phyloP scores from a whole-genome alignment of 2,329 filamentous ascomycete species.

The Cercospora sp. region DNA sequence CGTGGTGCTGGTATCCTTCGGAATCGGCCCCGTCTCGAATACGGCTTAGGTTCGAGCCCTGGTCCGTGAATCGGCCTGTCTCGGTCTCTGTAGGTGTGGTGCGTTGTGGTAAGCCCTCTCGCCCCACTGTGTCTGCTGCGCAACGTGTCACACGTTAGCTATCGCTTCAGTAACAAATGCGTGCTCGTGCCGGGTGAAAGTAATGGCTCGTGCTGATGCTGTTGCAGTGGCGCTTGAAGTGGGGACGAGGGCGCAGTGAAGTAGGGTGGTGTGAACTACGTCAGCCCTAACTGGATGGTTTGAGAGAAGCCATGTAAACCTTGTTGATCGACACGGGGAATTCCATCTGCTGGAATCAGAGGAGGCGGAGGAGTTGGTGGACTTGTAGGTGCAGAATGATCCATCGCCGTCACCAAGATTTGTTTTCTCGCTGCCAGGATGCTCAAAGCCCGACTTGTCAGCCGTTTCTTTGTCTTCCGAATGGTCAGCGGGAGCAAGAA shows the following conservation, averaged over 20 bases:
- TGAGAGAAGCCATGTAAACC: conserved; percentile 1
- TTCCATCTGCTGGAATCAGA: not conserved
- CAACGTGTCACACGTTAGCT: conserved; percentile 5
- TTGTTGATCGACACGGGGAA: not conserved
- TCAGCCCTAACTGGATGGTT: not conserved
- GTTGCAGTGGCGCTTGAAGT: conserved; percentile 7
- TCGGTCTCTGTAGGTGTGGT: not conserved
- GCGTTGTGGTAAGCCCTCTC: not conserved
- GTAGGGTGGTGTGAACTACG: conserved; percentile 6
- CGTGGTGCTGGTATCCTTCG: not conserved
- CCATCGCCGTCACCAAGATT: not conserved
- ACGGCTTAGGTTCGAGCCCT: not conserved
- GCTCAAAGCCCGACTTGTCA: not conserved
- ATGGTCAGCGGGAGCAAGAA: not conserved
- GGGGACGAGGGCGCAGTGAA: conserved; percentile 4
- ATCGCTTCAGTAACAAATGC: not conserved
- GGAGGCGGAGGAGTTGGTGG: not conserved
- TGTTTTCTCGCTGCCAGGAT: not conserved
- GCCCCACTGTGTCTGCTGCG: conserved; percentile 1
- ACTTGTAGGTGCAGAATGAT: not conserved
- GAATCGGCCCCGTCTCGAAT: not conserved
- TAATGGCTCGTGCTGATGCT: conserved; percentile 5
- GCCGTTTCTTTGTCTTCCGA: not conserved
- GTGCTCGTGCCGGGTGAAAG: not conserved
- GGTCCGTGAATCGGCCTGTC: not conserved